These are phyloP conservation scores for Hanseniaspora hatyaiensis DNA, from an alignment of 805 yeast genomes.

Conservation along the genomic window DNA sequence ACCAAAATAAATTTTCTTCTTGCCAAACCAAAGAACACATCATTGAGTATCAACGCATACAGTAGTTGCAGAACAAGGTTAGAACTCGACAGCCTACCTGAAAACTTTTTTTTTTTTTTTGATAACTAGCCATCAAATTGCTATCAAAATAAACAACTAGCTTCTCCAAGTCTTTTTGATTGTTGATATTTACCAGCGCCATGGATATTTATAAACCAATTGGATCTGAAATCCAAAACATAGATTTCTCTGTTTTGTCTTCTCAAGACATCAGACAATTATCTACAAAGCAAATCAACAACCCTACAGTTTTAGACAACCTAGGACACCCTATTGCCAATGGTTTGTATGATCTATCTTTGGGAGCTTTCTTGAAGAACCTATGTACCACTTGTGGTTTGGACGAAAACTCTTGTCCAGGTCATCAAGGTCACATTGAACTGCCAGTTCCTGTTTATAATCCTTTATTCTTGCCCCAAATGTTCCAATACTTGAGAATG, in stretches of 20 bases:
- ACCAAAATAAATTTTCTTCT: no score
- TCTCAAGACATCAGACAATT: conserved; percentile 72
- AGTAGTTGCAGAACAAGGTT: no score
- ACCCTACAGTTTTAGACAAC: conserved; percentile 90
- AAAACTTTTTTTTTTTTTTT: not conserved
- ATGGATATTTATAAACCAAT: conserved; percentile 97
- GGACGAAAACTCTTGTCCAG: conserved; percentile 90
- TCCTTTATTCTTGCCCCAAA: conserved; percentile 85
- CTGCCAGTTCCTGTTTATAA: conserved; percentile 91
- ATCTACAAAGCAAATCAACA: conserved; percentile 90
- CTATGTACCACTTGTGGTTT: conserved; percentile 92
- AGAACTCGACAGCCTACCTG: no score
- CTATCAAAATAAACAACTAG: no score
- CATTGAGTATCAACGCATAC: no score
- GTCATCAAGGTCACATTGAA: conserved; percentile 96
- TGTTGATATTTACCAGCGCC: no score
- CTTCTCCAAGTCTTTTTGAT: no score
- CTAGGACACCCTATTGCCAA: conserved; percentile 90
- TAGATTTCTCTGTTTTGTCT: conserved; percentile 78
- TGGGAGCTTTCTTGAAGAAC: conserved; percentile 86
- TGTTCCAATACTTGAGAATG: conserved; percentile 72
- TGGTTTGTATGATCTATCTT: conserved; percentile 87
- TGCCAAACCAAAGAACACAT: no score
- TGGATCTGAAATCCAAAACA: conserved; percentile 84
- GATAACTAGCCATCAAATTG: no score